phyloP scores from a whole-genome alignment of 345 rosid genomes.

The Syzygium grande region DNA sequence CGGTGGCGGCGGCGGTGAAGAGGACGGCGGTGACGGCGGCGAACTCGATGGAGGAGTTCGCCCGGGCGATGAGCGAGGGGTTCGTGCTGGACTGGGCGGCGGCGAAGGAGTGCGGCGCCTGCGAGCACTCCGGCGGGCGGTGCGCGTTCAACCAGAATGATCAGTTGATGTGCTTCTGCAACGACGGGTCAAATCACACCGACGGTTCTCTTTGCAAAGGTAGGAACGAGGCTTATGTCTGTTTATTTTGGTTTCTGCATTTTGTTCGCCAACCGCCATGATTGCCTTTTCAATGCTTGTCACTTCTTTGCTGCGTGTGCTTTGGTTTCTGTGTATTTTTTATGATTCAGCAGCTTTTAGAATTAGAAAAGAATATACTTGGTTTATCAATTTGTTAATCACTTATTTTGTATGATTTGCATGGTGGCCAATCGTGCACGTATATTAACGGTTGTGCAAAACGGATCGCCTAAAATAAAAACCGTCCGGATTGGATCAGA shows the following conservation, averaged over 20 bases:
- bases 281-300: neutral
- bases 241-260: neutral
- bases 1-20: neutral
- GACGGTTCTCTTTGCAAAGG: neutral
- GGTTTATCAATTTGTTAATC: neutral
- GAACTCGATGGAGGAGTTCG: rapidly evolving
- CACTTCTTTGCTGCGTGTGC: neutral
- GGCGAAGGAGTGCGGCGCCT: neutral
- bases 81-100: constrained; percentile 12
- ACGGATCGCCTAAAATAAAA: rapidly evolving
- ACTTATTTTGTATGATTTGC: too few relatives aligned
- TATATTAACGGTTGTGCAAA: rapidly evolving
- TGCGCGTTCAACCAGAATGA: neutral
- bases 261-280: neutral
- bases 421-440: rapidly evolving
- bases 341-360: neutral
- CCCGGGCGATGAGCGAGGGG: neutral
- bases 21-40: neutral
- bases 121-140: constrained; percentile 9
- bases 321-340: neutral
- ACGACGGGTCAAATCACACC: neutral
- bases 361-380: neutral
- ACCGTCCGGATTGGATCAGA: too few relatives aligned
- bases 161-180: constrained; percentile 6
- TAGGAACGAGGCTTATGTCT: neutral